These are phyloP conservation scores for Castanopsis chinensis DNA, from an alignment of 306 rosid species.

Conservation along the genomic window DNA sequence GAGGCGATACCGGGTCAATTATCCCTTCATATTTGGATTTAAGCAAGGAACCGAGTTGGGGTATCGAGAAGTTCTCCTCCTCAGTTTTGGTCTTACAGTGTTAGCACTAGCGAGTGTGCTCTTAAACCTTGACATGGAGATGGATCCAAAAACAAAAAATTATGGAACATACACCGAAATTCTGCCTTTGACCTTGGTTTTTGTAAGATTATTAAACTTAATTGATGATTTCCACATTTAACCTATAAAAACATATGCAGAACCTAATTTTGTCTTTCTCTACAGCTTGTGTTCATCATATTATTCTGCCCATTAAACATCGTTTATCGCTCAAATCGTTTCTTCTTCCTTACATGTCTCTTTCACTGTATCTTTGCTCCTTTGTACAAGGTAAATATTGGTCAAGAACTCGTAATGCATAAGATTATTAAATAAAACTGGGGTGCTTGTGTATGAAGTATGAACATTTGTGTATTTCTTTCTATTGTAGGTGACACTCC, in stretches of 20 bases:
- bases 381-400: conserved; percentile 48
- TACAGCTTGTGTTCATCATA: conserved; percentile 39
- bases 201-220: conserved; percentile 40
- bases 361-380: conserved; percentile 58
- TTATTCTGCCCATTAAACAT: conserved; percentile 60
- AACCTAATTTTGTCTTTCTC: neutral
- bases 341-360: conserved; percentile 51
- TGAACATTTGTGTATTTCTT: neutral
- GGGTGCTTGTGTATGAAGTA: neutral
- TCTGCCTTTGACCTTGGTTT: conserved; percentile 51
- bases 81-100: conserved; percentile 42
- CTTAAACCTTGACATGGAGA: conserved; percentile 70
- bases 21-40: conserved; percentile 77
- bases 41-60: conserved; percentile 63
- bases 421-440: too few species aligned
- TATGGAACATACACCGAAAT: conserved; percentile 55
- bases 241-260: neutral
- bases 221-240: neutral
- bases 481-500: conserved; percentile 55
- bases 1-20: conserved; percentile 55
- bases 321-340: conserved; percentile 54
- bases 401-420: neutral
- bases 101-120: conserved; percentile 58
- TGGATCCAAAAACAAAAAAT: conserved; percentile 49
- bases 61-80: conserved; percentile 46